These are phyloP conservation scores for Fagus sylvatica DNA, from an alignment of 306 rosid species.

Conservation along the genomic window DNA sequence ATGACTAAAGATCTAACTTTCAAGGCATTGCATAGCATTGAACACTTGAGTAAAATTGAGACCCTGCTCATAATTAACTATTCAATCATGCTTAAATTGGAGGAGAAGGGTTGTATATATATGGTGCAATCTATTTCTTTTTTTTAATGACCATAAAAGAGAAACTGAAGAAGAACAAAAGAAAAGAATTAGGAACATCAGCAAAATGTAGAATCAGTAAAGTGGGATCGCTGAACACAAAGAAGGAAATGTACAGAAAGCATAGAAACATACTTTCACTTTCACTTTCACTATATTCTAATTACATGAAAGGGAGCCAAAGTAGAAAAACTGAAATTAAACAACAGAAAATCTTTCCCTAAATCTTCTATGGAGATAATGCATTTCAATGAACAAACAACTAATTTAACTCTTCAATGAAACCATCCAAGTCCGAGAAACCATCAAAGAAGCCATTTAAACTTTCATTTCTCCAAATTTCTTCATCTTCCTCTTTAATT, in stretches of 20 bases:
- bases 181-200: no score
- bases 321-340: background rate
- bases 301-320: background rate
- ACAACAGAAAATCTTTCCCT: no score
- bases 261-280: background rate
- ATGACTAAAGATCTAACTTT: no score
- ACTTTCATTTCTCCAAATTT: slow-evolving; percentile 32
- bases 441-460: slow-evolving; percentile 49
- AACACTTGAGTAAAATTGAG: no score
- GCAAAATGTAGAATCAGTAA: background rate
- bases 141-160: no score
- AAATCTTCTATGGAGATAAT: no score
- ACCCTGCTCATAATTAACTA: no score
- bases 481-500: slow-evolving; percentile 27
- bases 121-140: no score
- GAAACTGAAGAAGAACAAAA: no score
- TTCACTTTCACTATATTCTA: background rate
- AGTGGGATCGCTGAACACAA: background rate
- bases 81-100: no score
- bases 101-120: no score
- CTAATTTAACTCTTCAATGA: slow-evolving; percentile 39
- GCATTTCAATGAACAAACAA: slow-evolving; percentile 19
- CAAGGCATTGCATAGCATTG: no score
- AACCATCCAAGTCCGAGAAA: slow-evolving; percentile 46
- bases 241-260: background rate